Percentiles rank a stretch among this genome's conserved stretches.
These are phyloP conservation scores for Pistacia vera DNA, from an alignment of 345 rosid species.

Conservation along the genomic window DNA sequence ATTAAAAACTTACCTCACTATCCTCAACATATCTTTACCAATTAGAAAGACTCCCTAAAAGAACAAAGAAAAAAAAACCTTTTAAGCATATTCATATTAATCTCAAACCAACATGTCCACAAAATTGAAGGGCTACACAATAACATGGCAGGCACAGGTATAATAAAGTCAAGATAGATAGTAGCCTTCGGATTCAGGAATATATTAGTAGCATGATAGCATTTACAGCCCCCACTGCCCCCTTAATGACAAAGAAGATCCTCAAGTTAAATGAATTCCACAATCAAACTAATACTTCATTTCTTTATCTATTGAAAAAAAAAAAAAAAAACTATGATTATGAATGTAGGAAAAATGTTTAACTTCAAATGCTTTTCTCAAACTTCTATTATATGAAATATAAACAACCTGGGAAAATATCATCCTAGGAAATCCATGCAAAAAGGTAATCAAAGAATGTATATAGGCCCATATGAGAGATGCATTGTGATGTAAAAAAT, in stretches of 20 bases:
- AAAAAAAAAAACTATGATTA: background rate
- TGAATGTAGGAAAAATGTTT: background rate
- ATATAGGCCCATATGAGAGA: background rate
- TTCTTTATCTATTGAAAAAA: constrained; percentile 1
- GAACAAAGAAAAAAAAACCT: constrained; percentile 10
- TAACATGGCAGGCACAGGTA: constrained; percentile 87
- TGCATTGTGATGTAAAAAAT: background rate
- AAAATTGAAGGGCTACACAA: constrained; percentile 48
- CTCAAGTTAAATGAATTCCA: constrained; percentile 3
- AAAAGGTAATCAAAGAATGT: background rate
- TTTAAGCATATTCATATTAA: background rate
- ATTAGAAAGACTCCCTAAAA: constrained; percentile 71
- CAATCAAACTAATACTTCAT: background rate
- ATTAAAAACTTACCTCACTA: constrained; percentile 53
- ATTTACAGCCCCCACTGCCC: constrained; percentile 92
- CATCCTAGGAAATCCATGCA: background rate
- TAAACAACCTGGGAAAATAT: background rate
- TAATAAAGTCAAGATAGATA: constrained; percentile 58
- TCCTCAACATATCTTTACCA: constrained; percentile 70
- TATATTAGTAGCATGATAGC: constrained; percentile 87
- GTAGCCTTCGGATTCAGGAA: constrained; percentile 81
- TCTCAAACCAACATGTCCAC: background rate
- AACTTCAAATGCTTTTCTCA: background rate
- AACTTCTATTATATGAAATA: background rate
- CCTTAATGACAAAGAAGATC: constrained; percentile 42